Evolutionary conservation across 257 asterid species (phyloP), one percentile per base, ranked within the genome.

Genomic region (Nicotiana sylvestris): DNA sequence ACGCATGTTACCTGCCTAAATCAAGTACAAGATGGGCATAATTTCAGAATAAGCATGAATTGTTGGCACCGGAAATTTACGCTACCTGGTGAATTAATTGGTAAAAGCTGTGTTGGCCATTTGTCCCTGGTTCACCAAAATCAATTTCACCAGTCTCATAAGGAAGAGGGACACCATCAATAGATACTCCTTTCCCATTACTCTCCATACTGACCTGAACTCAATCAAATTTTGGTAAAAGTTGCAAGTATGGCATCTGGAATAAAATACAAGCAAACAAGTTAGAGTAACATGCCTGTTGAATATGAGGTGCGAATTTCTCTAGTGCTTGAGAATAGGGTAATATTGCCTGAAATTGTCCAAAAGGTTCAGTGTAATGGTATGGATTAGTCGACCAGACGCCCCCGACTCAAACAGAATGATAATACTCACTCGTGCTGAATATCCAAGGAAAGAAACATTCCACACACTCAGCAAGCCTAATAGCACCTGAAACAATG

Each of bases 101-200:
- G 92, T 96, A 96, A 90, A 96, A 96, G 91, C 99, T 96, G 91
- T 96, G 99, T 83, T 96, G 98, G 25, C 99, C 99, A 82, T 96
- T 96, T 80, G 98, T 96, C 85, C 99, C 99, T 58, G 99, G 99
- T 89, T 96, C 99, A 21, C 99, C 99, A 87, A 96, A 96, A 91
- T 96, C 99, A 88, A 96, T 96, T 88, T 96, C 99, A 88, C 99
- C 99, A 30, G 96, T 69, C 90, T 93, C 97, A 82, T 85, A 92
- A 37, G 98, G 98, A 86, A 96, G 99, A 74, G 95, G 98, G 68
- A 87, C 90, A 46, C 99, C 99, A 86, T 96, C 98, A 82, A 96
- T 92, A 81, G 98, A 96, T 37, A 96, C 98, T 37, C 97, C 98
- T 89, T 96, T 96, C 74, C 99, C 99, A 81, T 96, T 96, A 91